Evolutionary conservation across 2,329 filamentous ascomycete species (phyloP), one percentile per base, ranked within the genome.

Genomic region (Xylariaceae sp.): DNA sequence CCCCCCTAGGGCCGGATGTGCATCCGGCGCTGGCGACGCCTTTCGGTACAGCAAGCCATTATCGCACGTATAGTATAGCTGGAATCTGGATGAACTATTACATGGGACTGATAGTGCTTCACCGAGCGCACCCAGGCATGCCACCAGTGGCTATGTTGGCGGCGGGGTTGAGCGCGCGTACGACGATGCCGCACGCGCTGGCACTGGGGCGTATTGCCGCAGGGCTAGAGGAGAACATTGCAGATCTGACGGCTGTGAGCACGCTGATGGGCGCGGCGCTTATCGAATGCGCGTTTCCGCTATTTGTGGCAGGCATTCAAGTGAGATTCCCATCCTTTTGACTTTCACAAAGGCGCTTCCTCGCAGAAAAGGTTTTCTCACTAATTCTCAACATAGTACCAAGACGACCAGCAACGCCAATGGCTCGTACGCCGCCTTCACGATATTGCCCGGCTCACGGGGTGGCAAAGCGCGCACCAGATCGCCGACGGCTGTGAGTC

Each of bases 101-200:
- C 63, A 87, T 91, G 72, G 83, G 84, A 1, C 74, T 89, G 35
- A 91, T 97, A 43, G 76, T 90, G 40, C 75, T 93, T n/a, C 73
- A 91, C 44, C 78, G 93, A 26, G 75, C 83, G 1, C 90, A 96
- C 52, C 93, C 93, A 0, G 79, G 78, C 18, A 96, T 96, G 89
- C 91, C 90, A 1, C 89, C 91, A 0, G 83, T 90, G 8, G 86
- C 89, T 28, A 89, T 95, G 79, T 79, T 89, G 54, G 89, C 93
- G 3, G 89, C 89, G 0, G 85, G 84, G 7, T 74, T 94, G 49
- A 81, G 86, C 9, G 88, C 89, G 1, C 69, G 70, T 12, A 78
- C 85, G 37, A 96, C 91, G 1, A 78, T 74, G 3, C 68, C 68
- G 0, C 86, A 81, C 62, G 87, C 89, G 1, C 81, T 81, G 46